phyloP scores from a whole-genome alignment of 2,329 filamentous ascomycete species.

The Monosporascus sp. region DNA sequence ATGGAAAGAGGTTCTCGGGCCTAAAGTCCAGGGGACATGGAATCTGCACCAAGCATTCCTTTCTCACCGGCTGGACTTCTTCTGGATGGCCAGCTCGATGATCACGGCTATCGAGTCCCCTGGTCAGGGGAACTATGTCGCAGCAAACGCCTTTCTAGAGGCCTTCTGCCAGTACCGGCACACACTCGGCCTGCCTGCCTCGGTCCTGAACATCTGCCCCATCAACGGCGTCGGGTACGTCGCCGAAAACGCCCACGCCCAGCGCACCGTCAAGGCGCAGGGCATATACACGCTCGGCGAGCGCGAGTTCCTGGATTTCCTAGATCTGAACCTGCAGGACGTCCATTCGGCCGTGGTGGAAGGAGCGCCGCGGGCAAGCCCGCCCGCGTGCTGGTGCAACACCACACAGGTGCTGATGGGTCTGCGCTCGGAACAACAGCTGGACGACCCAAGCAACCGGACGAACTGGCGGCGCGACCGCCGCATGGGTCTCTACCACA shows the following conservation, averaged over 20 bases:
- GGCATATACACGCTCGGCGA: slow-evolving; percentile 16
- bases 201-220: slow-evolving; percentile 29
- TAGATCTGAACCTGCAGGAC: slow-evolving; percentile 14
- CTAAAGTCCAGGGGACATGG: slow-evolving; percentile 34
- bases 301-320: slow-evolving; percentile 18
- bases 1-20: slow-evolving; percentile 32
- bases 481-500: slow-evolving; percentile 24
- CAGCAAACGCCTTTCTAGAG: slow-evolving; percentile 31
- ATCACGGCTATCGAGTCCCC: slow-evolving; percentile 23
- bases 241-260: slow-evolving; percentile 17
- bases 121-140: slow-evolving; percentile 31
- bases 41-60: slow-evolving; percentile 31
- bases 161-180: slow-evolving; percentile 29
- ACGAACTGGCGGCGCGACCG: slow-evolving; percentile 23
- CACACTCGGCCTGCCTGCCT: slow-evolving; percentile 26
- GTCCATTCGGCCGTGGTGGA: slow-evolving; percentile 1
- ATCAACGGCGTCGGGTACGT: slow-evolving; percentile 24
- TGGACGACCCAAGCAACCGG: slow-evolving; percentile 18
- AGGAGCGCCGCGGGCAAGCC: background rate
- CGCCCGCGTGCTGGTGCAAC: slow-evolving; percentile 9
- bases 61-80: slow-evolving; percentile 27
- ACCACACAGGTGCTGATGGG: slow-evolving; percentile 17
- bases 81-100: slow-evolving; percentile 27
- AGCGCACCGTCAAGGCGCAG: slow-evolving; percentile 16
- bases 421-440: slow-evolving; percentile 14